Conservation (phyloP, 768 basidiomycete genomes). For the Gautieria morchelliformis region DNA sequence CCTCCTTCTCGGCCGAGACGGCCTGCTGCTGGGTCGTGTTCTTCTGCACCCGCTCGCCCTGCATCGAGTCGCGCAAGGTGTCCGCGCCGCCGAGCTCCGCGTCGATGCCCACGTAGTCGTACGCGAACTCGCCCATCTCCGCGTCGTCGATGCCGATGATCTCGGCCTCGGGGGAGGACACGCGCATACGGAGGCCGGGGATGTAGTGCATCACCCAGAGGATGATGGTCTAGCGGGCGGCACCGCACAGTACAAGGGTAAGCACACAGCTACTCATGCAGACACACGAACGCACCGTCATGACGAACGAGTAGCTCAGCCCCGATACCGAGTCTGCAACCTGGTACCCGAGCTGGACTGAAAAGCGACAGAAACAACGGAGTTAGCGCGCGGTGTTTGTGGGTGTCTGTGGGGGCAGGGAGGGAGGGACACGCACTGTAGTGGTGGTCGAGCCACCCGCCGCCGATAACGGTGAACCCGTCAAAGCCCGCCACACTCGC, state of each 20-base stretch:
- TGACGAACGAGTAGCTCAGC: constrained; percentile 59
- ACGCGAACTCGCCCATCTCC: constrained; percentile 85
- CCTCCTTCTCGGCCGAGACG: no score
- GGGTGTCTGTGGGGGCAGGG: no score
- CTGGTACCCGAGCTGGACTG: constrained; percentile 78
- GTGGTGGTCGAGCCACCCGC: constrained; percentile 84
- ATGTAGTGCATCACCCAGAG: constrained; percentile 84
- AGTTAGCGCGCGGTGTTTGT: no score
- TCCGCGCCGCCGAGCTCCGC: constrained; percentile 27
- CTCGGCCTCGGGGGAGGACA: constrained; percentile 39
- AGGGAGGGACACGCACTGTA: constrained; percentile 27
- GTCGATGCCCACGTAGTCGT: constrained; percentile 78
- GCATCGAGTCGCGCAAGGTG: no score
- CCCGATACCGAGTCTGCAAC: constrained; percentile 65
- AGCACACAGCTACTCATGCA: no score
- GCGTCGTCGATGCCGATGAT: constrained; percentile 84
- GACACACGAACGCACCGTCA: constrained; percentile 33
- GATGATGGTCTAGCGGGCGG: constrained; percentile 43
- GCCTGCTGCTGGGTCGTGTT: no score
- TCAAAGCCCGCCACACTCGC: constrained; percentile 71
- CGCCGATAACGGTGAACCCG: constrained; percentile 47
- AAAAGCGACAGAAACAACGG: no score
- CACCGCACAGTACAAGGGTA: not conserved
- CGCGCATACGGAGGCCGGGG: constrained; percentile 69
- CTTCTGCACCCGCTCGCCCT: no score